Base-by-base conservation (phyloP, 2,329 filamentous ascomycete species). In the Penicillium polonicum region DNA sequence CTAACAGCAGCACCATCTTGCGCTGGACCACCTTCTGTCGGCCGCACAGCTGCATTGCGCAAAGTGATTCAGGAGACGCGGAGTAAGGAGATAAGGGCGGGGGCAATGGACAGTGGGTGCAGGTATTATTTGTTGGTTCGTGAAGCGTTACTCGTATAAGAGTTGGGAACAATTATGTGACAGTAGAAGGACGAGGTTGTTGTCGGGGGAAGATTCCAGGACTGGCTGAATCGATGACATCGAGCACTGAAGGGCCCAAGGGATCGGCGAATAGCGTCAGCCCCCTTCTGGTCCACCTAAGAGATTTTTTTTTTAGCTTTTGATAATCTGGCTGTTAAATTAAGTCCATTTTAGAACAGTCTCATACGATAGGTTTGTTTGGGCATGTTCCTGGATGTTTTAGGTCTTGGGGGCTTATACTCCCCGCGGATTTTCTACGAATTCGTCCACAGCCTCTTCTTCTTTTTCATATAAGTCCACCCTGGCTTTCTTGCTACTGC, bases 1-100 rank as follows among this genome's bases (percentile, higher is more conserved):
- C 69, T 72, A 62, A 95, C 89, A 97, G 83, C 69, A 97, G 84
- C 72, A 97, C 92, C 79, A 97, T 89, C 87, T 97, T 97, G 80
- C 92, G 90, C 85, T 95, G 90, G 69, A 93, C 91, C 55, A 90
- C 92, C 81, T 95, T 91, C 62, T 85, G 87, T 66, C 88, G 86
- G 70, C 88, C 87, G 74, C 88, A 89, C 62, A 86, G 77, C 70
- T 80, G 76, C 80, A 83, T 82, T 58, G 65, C 73, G 68, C 59
- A 38, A 51, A 35, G 53, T 52, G 36, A 42, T 41, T 49, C 43
- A 49, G 52, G 44, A 49, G 52, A 21, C 27, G 36, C 25, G 49
- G 31, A 53, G 33, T 41, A 43, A 29, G 39, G 33, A 25, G 29
- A 56, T 55, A 25, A 49, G 29, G 12, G 19, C 23, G 23, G 3